Evolutionary conservation across 495 filamentous ascomycete genomes (phyloP).

Genomic region (Bacidia gigantensis): DNA sequence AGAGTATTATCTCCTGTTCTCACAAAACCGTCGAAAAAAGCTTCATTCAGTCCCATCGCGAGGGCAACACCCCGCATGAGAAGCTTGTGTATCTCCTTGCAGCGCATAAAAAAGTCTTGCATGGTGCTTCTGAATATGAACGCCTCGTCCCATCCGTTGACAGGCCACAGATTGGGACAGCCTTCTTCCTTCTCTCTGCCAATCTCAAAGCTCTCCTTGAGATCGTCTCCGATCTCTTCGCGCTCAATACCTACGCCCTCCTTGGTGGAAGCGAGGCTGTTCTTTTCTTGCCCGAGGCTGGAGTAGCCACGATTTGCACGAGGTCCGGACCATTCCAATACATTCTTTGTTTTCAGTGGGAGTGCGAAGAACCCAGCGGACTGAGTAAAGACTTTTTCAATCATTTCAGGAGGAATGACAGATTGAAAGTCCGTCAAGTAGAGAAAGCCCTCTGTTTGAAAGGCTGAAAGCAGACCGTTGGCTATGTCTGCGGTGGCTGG

Average conservation of each 20-base stretch:
- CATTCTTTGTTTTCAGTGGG: conserved; percentile 54
- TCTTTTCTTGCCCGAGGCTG: conserved; percentile 64
- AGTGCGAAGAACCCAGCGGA: conserved; percentile 70
- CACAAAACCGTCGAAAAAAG: conserved; percentile 67
- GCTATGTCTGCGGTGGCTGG: conserved; percentile 53
- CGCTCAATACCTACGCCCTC: conserved; percentile 46
- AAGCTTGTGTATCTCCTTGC: conserved; percentile 59
- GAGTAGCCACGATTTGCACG: conserved; percentile 70
- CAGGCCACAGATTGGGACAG: conserved; percentile 72
- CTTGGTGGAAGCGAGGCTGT: conserved; percentile 41
- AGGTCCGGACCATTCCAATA: conserved; percentile 54
- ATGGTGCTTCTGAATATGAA: conserved; percentile 57
- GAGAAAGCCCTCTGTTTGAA: conserved; percentile 78
- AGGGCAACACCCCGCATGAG: conserved; percentile 84
- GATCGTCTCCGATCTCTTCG: conserved; percentile 44
- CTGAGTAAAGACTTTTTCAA: conserved; percentile 49
- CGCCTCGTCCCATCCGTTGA: conserved; percentile 33
- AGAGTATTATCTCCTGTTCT: conserved; percentile 71
- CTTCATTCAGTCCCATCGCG: conserved; percentile 58
- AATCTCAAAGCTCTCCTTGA: conserved; percentile 79
- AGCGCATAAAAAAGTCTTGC: conserved; percentile 55
- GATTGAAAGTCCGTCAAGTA: conserved; percentile 64
- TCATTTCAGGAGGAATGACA: conserved; percentile 46
- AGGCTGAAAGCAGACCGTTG: conserved; percentile 57
- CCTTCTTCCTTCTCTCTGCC: conserved; percentile 56